Evolutionary conservation across 176 grass and related monocot genomes (phyloP), one percentile per base, ranked within the genome.

Genomic region (Oropetium thomaeum): DNA sequence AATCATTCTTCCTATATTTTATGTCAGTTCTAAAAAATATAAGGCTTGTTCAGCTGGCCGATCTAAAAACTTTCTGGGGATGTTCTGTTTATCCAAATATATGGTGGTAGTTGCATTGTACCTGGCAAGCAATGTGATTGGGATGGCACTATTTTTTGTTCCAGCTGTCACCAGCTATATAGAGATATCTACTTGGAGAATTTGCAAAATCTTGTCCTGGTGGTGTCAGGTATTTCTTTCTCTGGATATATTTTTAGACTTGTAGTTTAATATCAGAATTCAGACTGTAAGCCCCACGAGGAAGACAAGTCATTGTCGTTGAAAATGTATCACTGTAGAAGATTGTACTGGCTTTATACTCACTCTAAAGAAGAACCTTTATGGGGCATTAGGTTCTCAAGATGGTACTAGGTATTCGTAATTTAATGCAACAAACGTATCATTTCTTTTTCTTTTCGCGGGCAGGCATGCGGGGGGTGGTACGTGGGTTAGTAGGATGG

Each of bases 141-240:
- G 90, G 60, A 91, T 91, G 94, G 88, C 94, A 38, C 77, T 97
- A 39, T 93, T 93, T 87, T 84, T 97, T 76, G 88, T 97, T 84
- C 94, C 94, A 69, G 88, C 90, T n/a, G 86, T 91, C 67, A 84
- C 66, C 75, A 89, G 61, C 61, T 97, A 89, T 42, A 83, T 97
- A 54, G 94, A 97, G 68, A 97, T 86, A 69, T 93, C 90, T 82
- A 85, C 80, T 71, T 97, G 74, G 78, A 34, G 62, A 71, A 68
- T 89, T 45, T 97, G 90, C 62, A 91, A 85, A 59, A 62, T 97
- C 57, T 74, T 97, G 62, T 93, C 94, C 54, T 97, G 94, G 94
- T 97, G 88, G 94, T 86, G 79, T 60, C 94, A 97, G 70, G 94
- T 97, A 82, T 84, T 32, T 22, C 54, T 38, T 39, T 9, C 10